Conservation (phyloP, 2,329 filamentous ascomycete genomes). For the Pezicula carpinea region DNA sequence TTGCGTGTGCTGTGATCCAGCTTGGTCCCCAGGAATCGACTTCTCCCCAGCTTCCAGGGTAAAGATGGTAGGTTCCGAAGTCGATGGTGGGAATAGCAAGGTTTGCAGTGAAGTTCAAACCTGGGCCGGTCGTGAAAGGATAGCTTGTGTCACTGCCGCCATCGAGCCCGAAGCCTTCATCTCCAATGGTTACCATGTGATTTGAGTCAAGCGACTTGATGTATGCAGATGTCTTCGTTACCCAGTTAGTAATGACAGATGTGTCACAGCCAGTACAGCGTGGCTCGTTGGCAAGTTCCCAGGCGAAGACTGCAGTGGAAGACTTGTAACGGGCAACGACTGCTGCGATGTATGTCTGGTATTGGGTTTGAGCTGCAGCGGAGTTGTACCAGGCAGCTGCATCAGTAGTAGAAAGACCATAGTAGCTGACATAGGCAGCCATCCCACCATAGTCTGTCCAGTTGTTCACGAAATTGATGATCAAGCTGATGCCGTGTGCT, state of each 20-base stretch:
- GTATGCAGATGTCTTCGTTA: constrained; percentile 50
- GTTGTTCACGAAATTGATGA: constrained; percentile 65
- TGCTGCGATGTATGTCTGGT: constrained; percentile 52
- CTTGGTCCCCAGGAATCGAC: constrained; percentile 36
- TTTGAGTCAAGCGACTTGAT: constrained; percentile 58
- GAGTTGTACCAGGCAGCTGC: constrained; percentile 50
- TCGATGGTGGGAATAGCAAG: constrained; percentile 44
- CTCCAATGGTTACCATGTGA: constrained; percentile 60
- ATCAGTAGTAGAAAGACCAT: constrained; percentile 42
- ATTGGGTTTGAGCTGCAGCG: constrained; percentile 47
- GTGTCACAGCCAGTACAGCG: constrained; percentile 57
- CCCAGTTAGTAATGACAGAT: constrained; percentile 57
- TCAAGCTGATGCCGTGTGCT: constrained; percentile 54
- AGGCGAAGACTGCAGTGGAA: constrained; percentile 59
- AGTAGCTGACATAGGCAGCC: constrained; percentile 50
- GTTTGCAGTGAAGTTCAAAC: constrained; percentile 42
- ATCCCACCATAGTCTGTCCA: constrained; percentile 67
- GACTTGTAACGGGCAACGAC: constrained; percentile 56
- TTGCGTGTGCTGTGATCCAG: constrained; percentile 43
- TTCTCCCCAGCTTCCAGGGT: constrained; percentile 38
- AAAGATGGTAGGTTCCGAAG: constrained; percentile 50
- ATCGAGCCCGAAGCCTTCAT: constrained; percentile 52
- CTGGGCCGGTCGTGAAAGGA: constrained; percentile 34
- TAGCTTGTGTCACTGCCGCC: constrained; percentile 35
- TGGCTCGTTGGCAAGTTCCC: constrained; percentile 68